These are phyloP conservation scores for Hebeloma cylindrosporum DNA, from an alignment of 768 basidiomycete genomes.

Conservation along the genomic window DNA sequence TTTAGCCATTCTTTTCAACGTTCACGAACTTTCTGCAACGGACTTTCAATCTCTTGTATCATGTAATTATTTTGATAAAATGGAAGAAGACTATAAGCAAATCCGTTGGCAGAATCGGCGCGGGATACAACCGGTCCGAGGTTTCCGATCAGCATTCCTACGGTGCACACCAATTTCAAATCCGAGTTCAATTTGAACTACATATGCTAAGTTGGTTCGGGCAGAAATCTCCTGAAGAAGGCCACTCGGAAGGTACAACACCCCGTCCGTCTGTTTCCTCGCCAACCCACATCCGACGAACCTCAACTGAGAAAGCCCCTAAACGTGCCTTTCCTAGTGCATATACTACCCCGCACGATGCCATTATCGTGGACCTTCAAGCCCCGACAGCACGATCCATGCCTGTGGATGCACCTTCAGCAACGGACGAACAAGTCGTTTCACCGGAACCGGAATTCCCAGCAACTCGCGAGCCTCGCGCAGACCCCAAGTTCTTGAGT, in stretches of 20 bases:
- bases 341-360: conserved; percentile 62
- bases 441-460: conserved; percentile 11
- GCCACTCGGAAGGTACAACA: conserved; percentile 15
- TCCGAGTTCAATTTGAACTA: no score
- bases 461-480: conserved; percentile 1
- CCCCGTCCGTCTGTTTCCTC: conserved; percentile 22
- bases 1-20: background rate
- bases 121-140: no score
- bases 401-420: conserved; percentile 12
- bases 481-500: no score
- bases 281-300: conserved; percentile 17
- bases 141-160: no score
- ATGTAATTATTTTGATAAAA: no score
- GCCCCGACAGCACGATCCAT: conserved; percentile 23
- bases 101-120: no score
- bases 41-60: no score
- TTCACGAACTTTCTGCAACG: no score
- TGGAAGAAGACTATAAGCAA: no score
- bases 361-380: conserved; percentile 53
- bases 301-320: conserved; percentile 19
- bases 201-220: conserved; percentile 26
- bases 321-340: conserved; percentile 21
- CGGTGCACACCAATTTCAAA: background rate
- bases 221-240: conserved; percentile 17
- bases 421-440: conserved; percentile 11